A percentile compares a stretch with the other conserved stretches of the same genome.
phyloP scores from a whole-genome alignment of 225 moss, liverwort and hornwort species.

The Climacium dendroides region DNA sequence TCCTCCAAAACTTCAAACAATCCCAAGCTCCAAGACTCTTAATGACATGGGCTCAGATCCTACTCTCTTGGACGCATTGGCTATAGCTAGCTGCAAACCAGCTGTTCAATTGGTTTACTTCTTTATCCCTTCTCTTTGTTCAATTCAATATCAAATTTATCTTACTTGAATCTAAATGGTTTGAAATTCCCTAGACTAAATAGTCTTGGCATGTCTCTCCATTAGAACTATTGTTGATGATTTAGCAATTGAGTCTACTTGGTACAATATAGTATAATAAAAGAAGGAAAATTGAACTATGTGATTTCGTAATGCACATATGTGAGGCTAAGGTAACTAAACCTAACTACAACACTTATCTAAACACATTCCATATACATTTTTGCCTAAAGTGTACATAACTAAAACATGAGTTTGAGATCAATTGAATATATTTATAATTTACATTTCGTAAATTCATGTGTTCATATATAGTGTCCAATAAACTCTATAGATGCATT shows the following conservation, averaged over 20 bases:
- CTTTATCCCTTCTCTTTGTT: background rate
- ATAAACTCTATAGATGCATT: background rate
- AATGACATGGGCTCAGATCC: background rate
- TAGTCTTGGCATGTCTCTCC: background rate
- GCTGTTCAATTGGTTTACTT: slow-evolving; percentile 1
- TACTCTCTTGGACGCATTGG: background rate
- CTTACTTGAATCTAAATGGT: background rate
- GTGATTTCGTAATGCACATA: background rate
- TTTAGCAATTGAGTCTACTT: background rate
- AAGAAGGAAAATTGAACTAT: background rate
- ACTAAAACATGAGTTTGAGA: background rate
- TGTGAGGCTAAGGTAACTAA: no score
- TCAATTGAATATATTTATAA: no score
- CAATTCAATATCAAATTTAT: background rate
- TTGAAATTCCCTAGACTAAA: background rate
- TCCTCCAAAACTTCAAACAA: background rate
- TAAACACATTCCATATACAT: no score
- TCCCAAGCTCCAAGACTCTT: background rate
- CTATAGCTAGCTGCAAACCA: background rate
- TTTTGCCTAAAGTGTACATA: background rate
- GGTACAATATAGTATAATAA: background rate
- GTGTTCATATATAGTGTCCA: background rate
- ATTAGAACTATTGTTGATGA: background rate
- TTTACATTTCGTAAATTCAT: background rate
- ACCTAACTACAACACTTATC: no score